Evolutionary conservation across 345 rosid species (phyloP), one percentile per base, ranked within the genome.

Genomic region (Lepidium aucheri): DNA sequence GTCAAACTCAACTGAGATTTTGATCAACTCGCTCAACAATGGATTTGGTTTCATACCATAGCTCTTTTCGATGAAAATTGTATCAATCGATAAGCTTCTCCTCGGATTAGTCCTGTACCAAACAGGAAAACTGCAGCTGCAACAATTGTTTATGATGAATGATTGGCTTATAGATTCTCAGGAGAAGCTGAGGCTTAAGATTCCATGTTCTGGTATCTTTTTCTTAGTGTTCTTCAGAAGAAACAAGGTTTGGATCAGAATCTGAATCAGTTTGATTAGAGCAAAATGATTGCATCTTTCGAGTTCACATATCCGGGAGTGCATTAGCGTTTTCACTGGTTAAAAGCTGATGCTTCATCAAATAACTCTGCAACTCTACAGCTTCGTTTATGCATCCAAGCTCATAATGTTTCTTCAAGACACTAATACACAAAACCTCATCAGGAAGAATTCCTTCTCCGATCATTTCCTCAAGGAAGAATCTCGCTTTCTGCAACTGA

Each of bases 391-490:
- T 35, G 57, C 70, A 65, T 42, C 86, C 85, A 42, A 71, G 74
- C 79, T 85, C 91, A 74, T 78, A 70, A 65, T 79, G 76, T 81
- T 84, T 85, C 83, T 67, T 84, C 54, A 88, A 33, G 20, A 85
- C 67, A 75, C 67, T 49, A 66, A 73, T 63, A 75, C 87, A 85
- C 20, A 85, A 77, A 73, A 84, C 72, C 73, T 80, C 82, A 74
- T 88, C 87, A 7, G 91, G 95, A 11, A 69, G 33, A 53, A 88
- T 78, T 35, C 76, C 82, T 69, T 77, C 80, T 34, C 30, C 18
- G 9, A 88, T 82, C 95, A 88, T 88, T 76, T 85, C 95, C 76
- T 66, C 42, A 16, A 84, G 78, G 53, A 81, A 80, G 14, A 63
- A 51, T 71, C 87, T 81, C 20, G 88, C 91, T 72, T 59, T 77